Evolutionary conservation across 1,139 yeast genomes (phyloP), one percentile per base, ranked within the genome.

Genomic region (Spencermartinsiella ligniputridi): DNA sequence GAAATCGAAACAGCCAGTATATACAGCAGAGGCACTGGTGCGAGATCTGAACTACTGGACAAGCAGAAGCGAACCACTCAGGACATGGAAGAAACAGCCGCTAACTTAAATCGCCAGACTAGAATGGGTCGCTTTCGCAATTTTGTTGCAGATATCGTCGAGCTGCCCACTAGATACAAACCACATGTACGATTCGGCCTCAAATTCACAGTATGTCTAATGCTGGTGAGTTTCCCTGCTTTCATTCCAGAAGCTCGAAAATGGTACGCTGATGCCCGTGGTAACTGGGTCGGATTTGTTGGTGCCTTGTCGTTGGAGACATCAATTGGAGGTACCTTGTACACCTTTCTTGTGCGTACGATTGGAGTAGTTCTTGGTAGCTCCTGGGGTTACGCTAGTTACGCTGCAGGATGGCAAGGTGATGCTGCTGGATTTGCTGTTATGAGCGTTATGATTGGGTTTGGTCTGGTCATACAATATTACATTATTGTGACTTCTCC

Each of bases 221-320:
- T 73, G 67, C 51, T 72, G 1, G 68, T 73, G 1, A 68, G 76
- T 0, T 73, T 74, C 48, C 79, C 79, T 0, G 75, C 72, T 67
- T 75, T 71, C 52, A 60, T 70, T 13, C 74, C 75, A 0, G 64
- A 65, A 35, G 54, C 70, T 39, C 62, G 78, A 41, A 55, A 60
- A 12, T 75, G 79, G 79, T 75, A 72, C 48, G 59, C 58, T 8
- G 63, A 67, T 25, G 63, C 70, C 25, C 64, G 73, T 46, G 79
- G 79, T 37, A 61, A 73, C 1, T 75, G 79, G 79, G 68, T 73
- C 9, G 79, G 78, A 20, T 75, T 75, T 60, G 75, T 73, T 5
- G 74, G 77, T 45, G 70, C 72, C 38, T 54, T 75, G 39, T 74
- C 73, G 16, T 48, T 74, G 18, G 79, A 75, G 48, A 74, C 76